A percentile compares a stretch with the other conserved stretches of the same genome.
phyloP scores from a whole-genome alignment of 192 early-diverging fungal species.

The Coemansia biformis region DNA sequence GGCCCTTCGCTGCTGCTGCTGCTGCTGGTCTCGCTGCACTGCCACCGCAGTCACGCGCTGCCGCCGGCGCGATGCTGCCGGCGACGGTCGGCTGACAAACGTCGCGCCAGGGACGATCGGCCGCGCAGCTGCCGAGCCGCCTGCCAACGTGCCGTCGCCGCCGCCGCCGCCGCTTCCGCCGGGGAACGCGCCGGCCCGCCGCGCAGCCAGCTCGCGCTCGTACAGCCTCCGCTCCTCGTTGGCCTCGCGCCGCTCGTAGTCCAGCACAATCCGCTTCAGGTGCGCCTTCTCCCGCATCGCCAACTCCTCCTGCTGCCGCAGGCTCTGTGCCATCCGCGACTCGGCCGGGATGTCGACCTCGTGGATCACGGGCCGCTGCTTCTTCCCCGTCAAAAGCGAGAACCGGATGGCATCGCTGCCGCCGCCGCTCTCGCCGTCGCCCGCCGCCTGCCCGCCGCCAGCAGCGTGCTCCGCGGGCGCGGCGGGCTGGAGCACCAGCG shows the following conservation, averaged over 20 bases:
- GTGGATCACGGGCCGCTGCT: constrained; percentile 32
- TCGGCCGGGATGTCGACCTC: constrained; percentile 48
- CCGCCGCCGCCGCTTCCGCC: background rate
- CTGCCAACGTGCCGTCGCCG: too few relatives aligned
- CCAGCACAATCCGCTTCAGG: constrained; percentile 87
- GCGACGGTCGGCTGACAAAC: constrained; percentile 14
- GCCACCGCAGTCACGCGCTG: background rate
- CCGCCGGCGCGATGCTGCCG: constrained; percentile 9
- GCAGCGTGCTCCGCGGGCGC: too few relatives aligned
- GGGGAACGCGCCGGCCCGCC: constrained; percentile 4
- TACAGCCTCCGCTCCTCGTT: constrained; percentile 26
- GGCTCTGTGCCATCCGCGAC: constrained; percentile 76
- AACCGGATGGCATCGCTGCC: constrained; percentile 25
- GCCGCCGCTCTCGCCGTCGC: too few relatives aligned
- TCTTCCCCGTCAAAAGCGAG: constrained; percentile 46
- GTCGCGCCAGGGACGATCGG: constrained; percentile 23
- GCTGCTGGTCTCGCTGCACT: background rate
- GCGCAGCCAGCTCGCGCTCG: constrained; percentile 14
- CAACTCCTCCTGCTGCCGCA: constrained; percentile 78
- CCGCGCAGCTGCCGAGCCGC: background rate
- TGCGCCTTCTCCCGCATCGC: constrained; percentile 83
- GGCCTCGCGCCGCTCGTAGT: constrained; percentile 65
- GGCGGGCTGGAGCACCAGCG: constrained; percentile 9
- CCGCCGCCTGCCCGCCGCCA: too few relatives aligned
- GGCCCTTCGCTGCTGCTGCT: constrained; percentile 6